A percentile compares a stretch with the other conserved stretches of the same genome.
These are phyloP conservation scores for Mortierella sp. DNA, from an alignment of 371 early-diverging fungal species.

Conservation along the genomic window DNA sequence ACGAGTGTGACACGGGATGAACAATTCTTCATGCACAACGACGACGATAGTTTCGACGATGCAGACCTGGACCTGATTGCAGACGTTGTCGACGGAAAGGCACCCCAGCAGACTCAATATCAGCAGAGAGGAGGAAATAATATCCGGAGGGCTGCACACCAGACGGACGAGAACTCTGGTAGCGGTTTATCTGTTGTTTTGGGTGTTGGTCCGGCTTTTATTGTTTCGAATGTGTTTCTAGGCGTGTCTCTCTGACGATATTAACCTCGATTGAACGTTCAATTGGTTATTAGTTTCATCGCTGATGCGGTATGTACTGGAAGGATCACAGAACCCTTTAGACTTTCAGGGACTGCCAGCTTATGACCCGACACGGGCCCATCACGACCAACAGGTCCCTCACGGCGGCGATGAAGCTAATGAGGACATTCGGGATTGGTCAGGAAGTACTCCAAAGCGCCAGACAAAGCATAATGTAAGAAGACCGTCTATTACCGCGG, in stretches of 20 bases:
- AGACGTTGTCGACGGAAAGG: conserved; percentile 42
- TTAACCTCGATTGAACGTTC: neutral
- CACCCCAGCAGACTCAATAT: neutral
- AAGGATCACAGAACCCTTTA: conserved; percentile 22
- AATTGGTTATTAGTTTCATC: conserved; percentile 17
- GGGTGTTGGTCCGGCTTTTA: neutral
- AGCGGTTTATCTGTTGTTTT: neutral
- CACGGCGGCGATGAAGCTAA: conserved; percentile 15
- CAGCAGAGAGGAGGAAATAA: neutral
- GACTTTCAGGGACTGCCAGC: conserved; percentile 19
- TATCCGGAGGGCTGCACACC: neutral
- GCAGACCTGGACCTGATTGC: conserved; percentile 41
- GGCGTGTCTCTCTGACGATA: neutral
- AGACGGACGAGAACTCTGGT: conserved; percentile 35
- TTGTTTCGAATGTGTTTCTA: neutral
- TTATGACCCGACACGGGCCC: conserved; percentile 10
- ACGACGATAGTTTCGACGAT: conserved; percentile 27
- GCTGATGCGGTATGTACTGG: conserved; percentile 20
- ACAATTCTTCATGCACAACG: conserved; percentile 7
- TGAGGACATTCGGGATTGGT: conserved; percentile 22
- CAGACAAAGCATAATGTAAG: conserved; percentile 15
- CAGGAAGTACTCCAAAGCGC: conserved; percentile 26
- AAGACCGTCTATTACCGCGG: neutral
- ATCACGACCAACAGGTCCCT: neutral
- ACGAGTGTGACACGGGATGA: conserved; percentile 50